These are phyloP conservation scores for Senna tora DNA, from an alignment of 306 rosid genomes.

Conservation along the genomic window DNA sequence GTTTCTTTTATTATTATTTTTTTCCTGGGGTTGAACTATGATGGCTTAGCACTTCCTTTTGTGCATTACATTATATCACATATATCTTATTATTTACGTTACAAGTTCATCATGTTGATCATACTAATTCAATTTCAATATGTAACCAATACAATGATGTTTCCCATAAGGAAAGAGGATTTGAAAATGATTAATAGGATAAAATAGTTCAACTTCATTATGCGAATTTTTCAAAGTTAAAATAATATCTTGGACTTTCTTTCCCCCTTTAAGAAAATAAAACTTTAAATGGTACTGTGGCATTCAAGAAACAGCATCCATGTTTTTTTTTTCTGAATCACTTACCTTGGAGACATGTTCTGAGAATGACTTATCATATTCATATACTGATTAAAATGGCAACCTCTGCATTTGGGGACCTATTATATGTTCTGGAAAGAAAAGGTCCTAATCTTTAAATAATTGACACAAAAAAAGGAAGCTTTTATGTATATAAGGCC, in stretches of 20 bases:
- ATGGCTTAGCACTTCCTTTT: slow-evolving; percentile 37
- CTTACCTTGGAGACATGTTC: neutral
- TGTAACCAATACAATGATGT: slow-evolving; percentile 42
- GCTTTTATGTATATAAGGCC: too few species aligned
- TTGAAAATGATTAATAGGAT: slow-evolving; percentile 40
- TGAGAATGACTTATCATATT: slow-evolving; percentile 33
- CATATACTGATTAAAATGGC: slow-evolving; percentile 26
- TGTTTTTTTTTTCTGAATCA: slow-evolving; percentile 8
- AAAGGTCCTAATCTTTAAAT: neutral
- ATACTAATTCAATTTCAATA: slow-evolving; percentile 33
- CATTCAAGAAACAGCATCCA: slow-evolving; percentile 23
- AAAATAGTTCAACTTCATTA: slow-evolving; percentile 36
- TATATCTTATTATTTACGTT: slow-evolving; percentile 59
- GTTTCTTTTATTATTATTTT: neutral
- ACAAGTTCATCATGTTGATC: slow-evolving; percentile 48
- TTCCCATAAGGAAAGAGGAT: slow-evolving; percentile 30
- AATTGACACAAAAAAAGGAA: too few species aligned
- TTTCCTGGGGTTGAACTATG: slow-evolving; percentile 23
- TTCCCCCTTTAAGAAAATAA: neutral
- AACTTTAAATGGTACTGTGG: slow-evolving; percentile 23
- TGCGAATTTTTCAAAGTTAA: slow-evolving; percentile 37
- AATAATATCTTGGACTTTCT: slow-evolving; percentile 35
- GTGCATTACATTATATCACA: slow-evolving; percentile 33
- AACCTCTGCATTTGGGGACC: slow-evolving; percentile 24
- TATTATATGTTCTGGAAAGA: neutral